These are phyloP conservation scores for Haplosporangium gracile DNA, from an alignment of 192 early-diverging fungal genomes.

Conservation along the genomic window DNA sequence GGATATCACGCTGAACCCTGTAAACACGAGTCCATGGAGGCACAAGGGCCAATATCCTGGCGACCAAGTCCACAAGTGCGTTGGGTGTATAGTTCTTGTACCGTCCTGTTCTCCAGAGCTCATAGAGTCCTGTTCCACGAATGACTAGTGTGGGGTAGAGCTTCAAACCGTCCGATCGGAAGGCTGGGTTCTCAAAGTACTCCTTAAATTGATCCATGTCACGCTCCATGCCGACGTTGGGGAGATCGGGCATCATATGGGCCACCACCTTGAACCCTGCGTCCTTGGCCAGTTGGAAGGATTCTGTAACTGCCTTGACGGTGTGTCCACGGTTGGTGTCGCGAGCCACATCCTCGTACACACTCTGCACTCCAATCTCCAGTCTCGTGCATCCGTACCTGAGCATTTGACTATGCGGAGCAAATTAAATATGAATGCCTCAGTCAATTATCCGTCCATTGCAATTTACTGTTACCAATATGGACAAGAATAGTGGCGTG, in stretches of 20 bases:
- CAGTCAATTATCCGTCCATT: background rate
- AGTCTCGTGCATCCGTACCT: conserved; percentile 98
- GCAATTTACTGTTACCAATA: background rate
- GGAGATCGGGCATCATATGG: conserved; percentile 99
- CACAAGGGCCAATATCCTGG: conserved; percentile 94
- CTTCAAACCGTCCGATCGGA: conserved; percentile 97
- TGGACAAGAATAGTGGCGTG: background rate
- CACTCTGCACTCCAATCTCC: conserved; percentile 99
- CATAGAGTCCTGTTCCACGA: conserved; percentile 97
- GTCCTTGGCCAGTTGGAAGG: conserved; percentile 98
- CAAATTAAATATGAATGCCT: conserved; percentile 10
- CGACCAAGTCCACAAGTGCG: conserved; percentile 95
- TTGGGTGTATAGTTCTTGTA: conserved; percentile 99
- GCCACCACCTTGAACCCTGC: conserved; percentile 99
- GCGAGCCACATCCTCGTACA: conserved; percentile 99
- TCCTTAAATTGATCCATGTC: conserved; percentile 99
- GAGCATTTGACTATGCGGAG: conserved; percentile 88
- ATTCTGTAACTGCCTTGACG: conserved; percentile 97
- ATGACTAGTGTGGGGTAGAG: conserved; percentile 99
- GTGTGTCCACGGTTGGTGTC: conserved; percentile 99
- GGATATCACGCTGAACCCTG: conserved; percentile 99
- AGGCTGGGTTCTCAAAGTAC: conserved; percentile 99
- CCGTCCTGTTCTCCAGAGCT: conserved; percentile 97
- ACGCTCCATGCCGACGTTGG: conserved; percentile 99
- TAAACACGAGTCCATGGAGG: conserved; percentile 99